Conservation (phyloP, 352 stramenopile genomes). For the Peronospora destructor region DNA sequence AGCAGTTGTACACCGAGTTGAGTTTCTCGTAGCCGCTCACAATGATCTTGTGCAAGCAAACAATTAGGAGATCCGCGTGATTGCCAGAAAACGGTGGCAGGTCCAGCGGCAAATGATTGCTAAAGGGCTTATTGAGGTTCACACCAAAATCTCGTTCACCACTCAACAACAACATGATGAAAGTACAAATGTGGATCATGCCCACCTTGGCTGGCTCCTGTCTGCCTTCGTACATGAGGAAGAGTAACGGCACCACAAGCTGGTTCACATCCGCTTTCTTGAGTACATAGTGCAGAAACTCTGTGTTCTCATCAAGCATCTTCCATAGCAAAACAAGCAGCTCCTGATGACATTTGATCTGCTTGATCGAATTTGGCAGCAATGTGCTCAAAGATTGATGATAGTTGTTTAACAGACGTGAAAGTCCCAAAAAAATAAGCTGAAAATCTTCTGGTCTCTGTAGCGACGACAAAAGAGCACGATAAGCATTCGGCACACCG, state of each 20-base stretch:
- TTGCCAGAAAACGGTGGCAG: constrained; percentile 92
- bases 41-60: constrained; percentile 98
- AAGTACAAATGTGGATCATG: constrained; percentile 98
- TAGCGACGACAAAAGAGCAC: constrained; percentile 55
- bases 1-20: constrained; percentile 96
- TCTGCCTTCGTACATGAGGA: constrained; percentile 91
- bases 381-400: constrained; percentile 92
- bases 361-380: constrained; percentile 88
- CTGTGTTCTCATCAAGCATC: constrained; percentile 94
- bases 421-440: constrained; percentile 90
- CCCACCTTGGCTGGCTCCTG: constrained; percentile 90
- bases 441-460: constrained; percentile 86
- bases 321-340: constrained; percentile 98
- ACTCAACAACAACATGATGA: constrained; percentile 95
- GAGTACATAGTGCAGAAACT: constrained; percentile 92
- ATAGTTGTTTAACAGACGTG: constrained; percentile 95
- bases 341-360: constrained; percentile 96
- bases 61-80: constrained; percentile 94
- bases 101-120: constrained; percentile 90
- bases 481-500: constrained; percentile 56
- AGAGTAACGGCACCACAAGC: constrained; percentile 78
- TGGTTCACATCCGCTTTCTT: constrained; percentile 92
- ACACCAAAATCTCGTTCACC: constrained; percentile 96
- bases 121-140: constrained; percentile 94
- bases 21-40: constrained; percentile 95